Conservation (phyloP, 106 monocot species). For the Xerophyta viscosa region DNA sequence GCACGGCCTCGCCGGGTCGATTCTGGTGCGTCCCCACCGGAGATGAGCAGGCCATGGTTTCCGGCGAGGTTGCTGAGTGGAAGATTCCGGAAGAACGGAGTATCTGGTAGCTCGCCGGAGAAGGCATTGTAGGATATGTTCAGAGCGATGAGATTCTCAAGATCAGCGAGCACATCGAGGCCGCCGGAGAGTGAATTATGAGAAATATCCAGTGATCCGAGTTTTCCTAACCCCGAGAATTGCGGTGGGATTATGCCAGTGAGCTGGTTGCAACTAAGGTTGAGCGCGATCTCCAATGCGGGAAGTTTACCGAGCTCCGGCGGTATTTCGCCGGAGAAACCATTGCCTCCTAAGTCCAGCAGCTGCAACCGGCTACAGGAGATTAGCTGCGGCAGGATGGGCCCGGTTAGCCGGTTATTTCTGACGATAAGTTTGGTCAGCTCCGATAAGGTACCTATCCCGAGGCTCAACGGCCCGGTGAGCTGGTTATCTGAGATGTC, state of each 20-base stretch:
- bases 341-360: too few relatives aligned
- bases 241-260: slow-evolving; percentile 13
- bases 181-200: slow-evolving; percentile 23
- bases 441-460: too few relatives aligned
- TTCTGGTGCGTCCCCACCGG: too few relatives aligned
- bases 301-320: slow-evolving; percentile 7
- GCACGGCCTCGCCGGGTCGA: too few relatives aligned
- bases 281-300: slow-evolving; percentile 16
- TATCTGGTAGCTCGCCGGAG: slow-evolving; percentile 13
- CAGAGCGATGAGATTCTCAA: slow-evolving; percentile 18
- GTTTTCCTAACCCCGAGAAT: slow-evolving; percentile 11
- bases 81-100: slow-evolving; percentile 17
- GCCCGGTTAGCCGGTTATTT: too few relatives aligned
- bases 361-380: too few relatives aligned
- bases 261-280: slow-evolving; percentile 28
- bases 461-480: too few relatives aligned
- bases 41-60: too few relatives aligned
- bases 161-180: slow-evolving; percentile 4
- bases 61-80: slow-evolving; percentile 7
- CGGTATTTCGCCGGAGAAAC: too few relatives aligned
- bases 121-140: slow-evolving; percentile 27
- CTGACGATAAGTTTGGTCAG: too few relatives aligned
- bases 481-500: too few relatives aligned
- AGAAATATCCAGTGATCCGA: slow-evolving; percentile 22
- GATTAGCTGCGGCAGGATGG: too few relatives aligned